phyloP scores from a whole-genome alignment of 1,139 yeast genomes.

The Blastobotrys capitulatus region DNA sequence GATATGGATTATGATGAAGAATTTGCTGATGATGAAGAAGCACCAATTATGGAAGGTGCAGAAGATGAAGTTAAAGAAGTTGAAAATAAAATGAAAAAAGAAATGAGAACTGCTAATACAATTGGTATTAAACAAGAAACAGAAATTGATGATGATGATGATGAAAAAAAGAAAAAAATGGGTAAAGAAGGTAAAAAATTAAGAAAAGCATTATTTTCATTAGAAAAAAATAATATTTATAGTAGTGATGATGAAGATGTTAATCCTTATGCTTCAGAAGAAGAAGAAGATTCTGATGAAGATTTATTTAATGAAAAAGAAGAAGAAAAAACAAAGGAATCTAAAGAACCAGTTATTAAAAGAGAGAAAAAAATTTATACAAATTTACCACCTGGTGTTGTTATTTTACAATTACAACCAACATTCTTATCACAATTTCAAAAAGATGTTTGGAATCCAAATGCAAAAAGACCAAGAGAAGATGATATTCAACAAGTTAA shows the following conservation, averaged over 20 bases:
- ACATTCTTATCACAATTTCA: constrained; percentile 64
- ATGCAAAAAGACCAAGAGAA: constrained; percentile 42
- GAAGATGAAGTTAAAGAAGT: constrained; percentile 92
- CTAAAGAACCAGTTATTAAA: constrained; percentile 10
- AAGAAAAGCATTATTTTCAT: constrained; percentile 74
- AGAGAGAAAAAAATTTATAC: constrained; percentile 30
- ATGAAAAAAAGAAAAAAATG: constrained; percentile 64
- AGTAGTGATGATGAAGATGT: constrained; percentile 76
- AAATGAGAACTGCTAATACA: constrained; percentile 81
- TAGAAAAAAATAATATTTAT: constrained; percentile 85
- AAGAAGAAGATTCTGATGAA: constrained; percentile 34
- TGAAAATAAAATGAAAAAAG: constrained; percentile 81
- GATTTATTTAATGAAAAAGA: constrained; percentile 17
- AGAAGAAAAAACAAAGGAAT: constrained; percentile 4
- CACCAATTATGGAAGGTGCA: constrained; percentile 95
- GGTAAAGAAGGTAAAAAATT: constrained; percentile 90
- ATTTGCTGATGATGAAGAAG: constrained; percentile 98
- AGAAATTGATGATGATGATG: constrained; percentile 52
- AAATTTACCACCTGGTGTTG: constrained; percentile 55
- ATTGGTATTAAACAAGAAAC: constrained; percentile 43
- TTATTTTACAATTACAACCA: constrained; percentile 60
- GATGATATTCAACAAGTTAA: constrained; percentile 21
- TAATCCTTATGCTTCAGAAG: constrained; percentile 74
- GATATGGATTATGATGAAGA: constrained; percentile 95
- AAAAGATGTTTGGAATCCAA: constrained; percentile 79